Evolutionary conservation across 495 filamentous ascomycete genomes (phyloP), one percentile per base, ranked within the genome.

Genomic region (Oleoguttula mirabilis): DNA sequence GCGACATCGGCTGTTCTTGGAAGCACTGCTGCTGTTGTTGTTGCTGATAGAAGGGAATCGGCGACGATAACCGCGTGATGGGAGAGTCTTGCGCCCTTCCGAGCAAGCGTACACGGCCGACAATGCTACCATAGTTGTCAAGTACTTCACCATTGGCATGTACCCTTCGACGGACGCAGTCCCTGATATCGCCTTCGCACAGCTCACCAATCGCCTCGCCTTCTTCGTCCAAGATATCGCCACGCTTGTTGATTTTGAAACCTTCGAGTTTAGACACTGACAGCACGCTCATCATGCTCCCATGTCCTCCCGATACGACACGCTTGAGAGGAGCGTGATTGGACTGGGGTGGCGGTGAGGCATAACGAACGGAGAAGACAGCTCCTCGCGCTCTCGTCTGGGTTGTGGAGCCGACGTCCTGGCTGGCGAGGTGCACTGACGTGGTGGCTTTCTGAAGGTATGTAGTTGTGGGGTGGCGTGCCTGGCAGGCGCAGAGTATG

Each of bases 221-320:
- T 47, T 71, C 69, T 36, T 67, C 68, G 39, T 71, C 66, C 14
- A 72, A 61, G 12, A 72, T 62, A 38, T 67, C 68, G 54, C 69
- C 68, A 48, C 67, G 68, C 53, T 69, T 71, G 47, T 71, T 72
- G 53, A 73, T 55, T 52, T 69, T 71, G 54, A 59, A 60, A 23
- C 66, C 69, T 41, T 68, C 60, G 22, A 71, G 57, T 37, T 66
- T 66, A 10, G 61, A 56, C 23, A 69, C 58, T 3, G 66, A 65
- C 25, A 74, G 71, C 2, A 76, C 56, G 7, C 11, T 30, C 27
- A 32, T 32, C 39, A 17, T 39, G 27, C 33, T 34, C 21, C 15
- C 15, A 10, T 19, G 39, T 10, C 25, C 5, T 12, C 32, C 19
- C 10, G 23, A 35, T 8, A 32, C 16, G 21, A 48, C 32, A n/a